These are phyloP conservation scores for Herpetomonas samuelpessoai DNA, from an alignment of 208 protist species.

Conservation along the genomic window DNA sequence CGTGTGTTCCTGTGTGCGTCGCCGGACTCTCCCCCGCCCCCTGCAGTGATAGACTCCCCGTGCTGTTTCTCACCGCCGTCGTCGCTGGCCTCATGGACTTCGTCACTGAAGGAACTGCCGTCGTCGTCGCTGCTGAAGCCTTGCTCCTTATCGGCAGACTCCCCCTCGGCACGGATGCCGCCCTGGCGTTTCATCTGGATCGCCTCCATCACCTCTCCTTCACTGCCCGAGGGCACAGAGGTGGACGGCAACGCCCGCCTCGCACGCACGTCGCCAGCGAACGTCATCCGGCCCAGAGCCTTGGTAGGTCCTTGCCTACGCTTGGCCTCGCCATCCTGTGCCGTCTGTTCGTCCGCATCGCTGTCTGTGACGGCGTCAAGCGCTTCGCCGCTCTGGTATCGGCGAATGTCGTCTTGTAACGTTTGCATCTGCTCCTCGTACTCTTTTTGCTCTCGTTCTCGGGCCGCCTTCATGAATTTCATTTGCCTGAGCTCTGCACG, in stretches of 20 bases:
- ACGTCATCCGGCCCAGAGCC: no score
- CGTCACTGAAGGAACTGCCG: slow-evolving; percentile 11
- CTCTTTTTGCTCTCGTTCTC: slow-evolving; percentile 54
- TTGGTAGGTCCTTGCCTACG: no score
- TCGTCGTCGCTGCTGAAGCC: no score
- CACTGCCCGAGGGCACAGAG: slow-evolving; percentile 14
- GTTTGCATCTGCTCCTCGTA: slow-evolving; percentile 51
- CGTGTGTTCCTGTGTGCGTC: no score
- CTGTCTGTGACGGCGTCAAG: background rate
- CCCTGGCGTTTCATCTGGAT: slow-evolving; percentile 44
- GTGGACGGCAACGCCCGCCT: slow-evolving; percentile 8
- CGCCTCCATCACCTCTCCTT: slow-evolving; percentile 36
- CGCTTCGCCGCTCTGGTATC: slow-evolving; percentile 26
- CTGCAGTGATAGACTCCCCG: no score
- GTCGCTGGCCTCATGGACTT: slow-evolving; percentile 9
- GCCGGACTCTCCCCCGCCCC: no score
- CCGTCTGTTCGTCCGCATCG: background rate
- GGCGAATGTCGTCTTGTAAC: slow-evolving; percentile 52
- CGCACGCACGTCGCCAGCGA: no score
- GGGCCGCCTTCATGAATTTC: slow-evolving; percentile 88
- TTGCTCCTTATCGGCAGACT: slow-evolving; percentile 5
- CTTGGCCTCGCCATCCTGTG: background rate
- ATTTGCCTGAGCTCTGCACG: slow-evolving; percentile 65
- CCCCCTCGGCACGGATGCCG: slow-evolving; percentile 30
- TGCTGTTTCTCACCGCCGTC: no score